phyloP scores from a whole-genome alignment of 305 asterid species.

The Fraxinus paxiana region DNA sequence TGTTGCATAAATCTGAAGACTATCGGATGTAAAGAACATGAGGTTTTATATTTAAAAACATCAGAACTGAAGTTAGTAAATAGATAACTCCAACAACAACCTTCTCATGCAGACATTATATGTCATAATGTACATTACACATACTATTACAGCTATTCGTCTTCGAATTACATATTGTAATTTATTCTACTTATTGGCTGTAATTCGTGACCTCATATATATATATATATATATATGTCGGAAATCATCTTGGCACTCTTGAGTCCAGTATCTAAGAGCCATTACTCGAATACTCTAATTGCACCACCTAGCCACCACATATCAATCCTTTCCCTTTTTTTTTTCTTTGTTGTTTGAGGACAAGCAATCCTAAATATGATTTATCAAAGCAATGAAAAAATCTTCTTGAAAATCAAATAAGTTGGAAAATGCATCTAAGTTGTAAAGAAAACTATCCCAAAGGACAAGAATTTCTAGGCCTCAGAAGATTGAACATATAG shows the following conservation, averaged over 20 bases:
- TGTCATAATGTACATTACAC: not conserved
- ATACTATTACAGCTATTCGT: not conserved
- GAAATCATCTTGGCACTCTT: not conserved
- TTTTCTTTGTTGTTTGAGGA: not conserved
- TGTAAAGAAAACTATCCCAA: not conserved
- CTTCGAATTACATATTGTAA: slow-evolving; percentile 3
- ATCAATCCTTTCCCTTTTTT: not conserved
- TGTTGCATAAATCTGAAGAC: not conserved
- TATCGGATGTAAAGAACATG: not conserved
- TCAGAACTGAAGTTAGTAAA: slow-evolving; percentile 8
- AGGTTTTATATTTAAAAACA: not conserved
- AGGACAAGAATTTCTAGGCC: not conserved
- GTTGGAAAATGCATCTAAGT: not conserved
- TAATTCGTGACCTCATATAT: not conserved
- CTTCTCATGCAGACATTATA: not conserved
- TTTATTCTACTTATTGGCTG: not conserved
- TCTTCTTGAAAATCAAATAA: not conserved
- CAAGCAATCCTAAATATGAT: not conserved
- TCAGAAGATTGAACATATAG: not conserved
- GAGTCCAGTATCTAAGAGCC: slow-evolving; percentile 8
- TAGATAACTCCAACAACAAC: not conserved
- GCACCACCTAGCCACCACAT: not conserved
- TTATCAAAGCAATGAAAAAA: not conserved
- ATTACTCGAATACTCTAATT: not conserved
- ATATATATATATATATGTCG: not conserved